Base-by-base conservation (phyloP, 345 rosid genomes). In the Eucalyptus viminalis region DNA sequence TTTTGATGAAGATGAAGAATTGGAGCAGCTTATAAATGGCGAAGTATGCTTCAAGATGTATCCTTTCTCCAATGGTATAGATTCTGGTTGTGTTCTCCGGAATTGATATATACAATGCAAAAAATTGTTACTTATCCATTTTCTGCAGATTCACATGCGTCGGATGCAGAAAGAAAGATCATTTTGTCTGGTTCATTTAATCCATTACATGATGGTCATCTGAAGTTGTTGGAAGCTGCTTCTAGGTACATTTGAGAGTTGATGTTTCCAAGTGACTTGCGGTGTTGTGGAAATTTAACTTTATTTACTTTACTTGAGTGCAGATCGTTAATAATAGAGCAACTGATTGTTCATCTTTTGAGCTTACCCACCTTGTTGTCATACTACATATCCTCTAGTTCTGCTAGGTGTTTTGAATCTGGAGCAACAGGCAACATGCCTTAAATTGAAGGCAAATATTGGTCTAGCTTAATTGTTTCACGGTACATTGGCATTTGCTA, bases 171-270 rank as follows among this genome's bases (percentile, higher is more conserved):
- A 69, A 95, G 97, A 91, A 98, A 95, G 93, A 92, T 98, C 88
- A 95, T 97, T 90, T 94, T 95, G 81, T 90, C 99, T 89, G 99
- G 99, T 90, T 96, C 98, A 58, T 98, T 98, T 93, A 95, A 98
- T 88, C 99, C 99, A 31, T 93, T 97, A 90, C 99, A 98, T 80
- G 95, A 96, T n/a, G 99, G 96, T 85, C 99, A 97, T 91, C 93
- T 95, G 91, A 92, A 95, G 96, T 99, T 98, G 87, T 92, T 98
- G 94, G 98, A 98, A 91, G 98, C 92, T 88, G 99, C 99, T 86
- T 92, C 95, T 88, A 95, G 99, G 99, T 97, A 94, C 45, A 72
- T 72, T 19, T 72, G 83, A 37, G 83, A 37, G 83, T 72, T 37
- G 27, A 37, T 72, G 5, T 72, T 72, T 72, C 47, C 24, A 37